These are phyloP conservation scores for Triticum aestivum DNA, from an alignment of 176 grass and related monocot species.

Conservation along the genomic window DNA sequence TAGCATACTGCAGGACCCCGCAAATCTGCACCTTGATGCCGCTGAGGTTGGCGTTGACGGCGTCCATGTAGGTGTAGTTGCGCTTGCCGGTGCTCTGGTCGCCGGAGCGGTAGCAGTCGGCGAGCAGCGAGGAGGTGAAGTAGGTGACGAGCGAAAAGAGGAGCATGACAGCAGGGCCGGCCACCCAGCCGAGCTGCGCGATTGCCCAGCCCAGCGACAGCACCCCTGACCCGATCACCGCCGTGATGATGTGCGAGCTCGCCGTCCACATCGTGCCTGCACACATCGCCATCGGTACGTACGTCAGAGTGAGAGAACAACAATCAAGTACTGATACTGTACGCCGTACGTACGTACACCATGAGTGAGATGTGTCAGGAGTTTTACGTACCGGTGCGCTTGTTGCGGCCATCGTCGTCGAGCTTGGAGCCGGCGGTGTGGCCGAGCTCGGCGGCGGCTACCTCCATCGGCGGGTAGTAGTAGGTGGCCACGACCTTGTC, in stretches of 20 bases:
- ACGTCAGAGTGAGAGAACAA: no score
- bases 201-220: constrained; percentile 89
- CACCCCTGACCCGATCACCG: constrained; percentile 86
- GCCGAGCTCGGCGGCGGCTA: constrained; percentile 50
- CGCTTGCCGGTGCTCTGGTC: constrained; percentile 72
- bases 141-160: constrained; percentile 93
- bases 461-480: constrained; percentile 60
- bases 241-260: constrained; percentile 95
- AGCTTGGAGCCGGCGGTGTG: constrained; percentile 34
- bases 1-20: constrained; percentile 75
- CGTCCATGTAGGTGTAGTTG: constrained; percentile 99
- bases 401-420: constrained; percentile 74
- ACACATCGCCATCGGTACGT: neutral
- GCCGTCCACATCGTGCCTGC: constrained; percentile 74
- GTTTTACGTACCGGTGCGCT: constrained; percentile 19
- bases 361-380: no score
- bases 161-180: constrained; percentile 81
- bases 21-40: constrained; percentile 72
- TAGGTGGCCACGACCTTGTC: constrained; percentile 48
- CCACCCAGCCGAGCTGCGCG: constrained; percentile 92
- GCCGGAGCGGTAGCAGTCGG: constrained; percentile 88
- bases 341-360: no score
- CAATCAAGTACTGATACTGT: no score
- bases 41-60: constrained; percentile 75
- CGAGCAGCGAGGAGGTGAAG: constrained; percentile 77